Conservation (phyloP, 2,329 filamentous ascomycete genomes). For the Cercospora sojina region DNA sequence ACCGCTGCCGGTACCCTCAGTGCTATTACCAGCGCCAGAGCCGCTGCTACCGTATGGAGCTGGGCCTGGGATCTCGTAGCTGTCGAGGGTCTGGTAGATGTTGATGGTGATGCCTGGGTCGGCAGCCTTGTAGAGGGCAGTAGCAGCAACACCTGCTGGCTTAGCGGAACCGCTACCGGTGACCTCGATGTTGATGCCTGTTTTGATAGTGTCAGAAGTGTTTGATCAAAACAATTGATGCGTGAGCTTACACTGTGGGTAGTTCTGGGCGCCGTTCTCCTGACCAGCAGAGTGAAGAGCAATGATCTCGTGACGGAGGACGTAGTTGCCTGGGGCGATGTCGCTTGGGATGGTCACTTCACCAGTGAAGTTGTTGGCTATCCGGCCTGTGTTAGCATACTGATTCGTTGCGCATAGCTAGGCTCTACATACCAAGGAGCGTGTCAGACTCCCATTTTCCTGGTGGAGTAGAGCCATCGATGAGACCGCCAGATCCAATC, state of each 20-base stretch:
- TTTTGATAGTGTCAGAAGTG: not conserved
- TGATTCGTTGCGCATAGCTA: not conserved
- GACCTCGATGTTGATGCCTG: slow-evolving; percentile 60
- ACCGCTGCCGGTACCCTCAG: not conserved
- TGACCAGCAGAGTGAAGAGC: slow-evolving; percentile 57
- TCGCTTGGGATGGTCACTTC: slow-evolving; percentile 54
- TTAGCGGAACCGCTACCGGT: slow-evolving; percentile 52
- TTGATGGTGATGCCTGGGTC: slow-evolving; percentile 61
- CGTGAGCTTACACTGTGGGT: slow-evolving; percentile 36
- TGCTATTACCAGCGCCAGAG: not conserved
- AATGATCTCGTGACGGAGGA: slow-evolving; percentile 60
- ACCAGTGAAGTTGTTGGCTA: slow-evolving; percentile 48
- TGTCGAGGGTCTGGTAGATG: slow-evolving; percentile 54
- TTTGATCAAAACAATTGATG: not conserved
- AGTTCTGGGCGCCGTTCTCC: slow-evolving; percentile 47
- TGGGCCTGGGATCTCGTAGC: slow-evolving; percentile 56
- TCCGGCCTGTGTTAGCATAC: not conserved
- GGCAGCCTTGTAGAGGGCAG: slow-evolving; percentile 56
- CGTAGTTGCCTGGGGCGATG: slow-evolving; percentile 58
- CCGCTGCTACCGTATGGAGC: slow-evolving; percentile 20
- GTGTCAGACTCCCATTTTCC: slow-evolving; percentile 58
- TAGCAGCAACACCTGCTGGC: slow-evolving; percentile 51
- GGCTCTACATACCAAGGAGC: slow-evolving; percentile 40
- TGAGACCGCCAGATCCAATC: slow-evolving; percentile 58
- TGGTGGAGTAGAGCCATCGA: slow-evolving; percentile 40